A percentile compares a stretch with the other conserved stretches of the same genome.
Evolutionary conservation across 2,329 filamentous ascomycete genomes (phyloP).

Genomic region (Hansfordia pulvinata): DNA sequence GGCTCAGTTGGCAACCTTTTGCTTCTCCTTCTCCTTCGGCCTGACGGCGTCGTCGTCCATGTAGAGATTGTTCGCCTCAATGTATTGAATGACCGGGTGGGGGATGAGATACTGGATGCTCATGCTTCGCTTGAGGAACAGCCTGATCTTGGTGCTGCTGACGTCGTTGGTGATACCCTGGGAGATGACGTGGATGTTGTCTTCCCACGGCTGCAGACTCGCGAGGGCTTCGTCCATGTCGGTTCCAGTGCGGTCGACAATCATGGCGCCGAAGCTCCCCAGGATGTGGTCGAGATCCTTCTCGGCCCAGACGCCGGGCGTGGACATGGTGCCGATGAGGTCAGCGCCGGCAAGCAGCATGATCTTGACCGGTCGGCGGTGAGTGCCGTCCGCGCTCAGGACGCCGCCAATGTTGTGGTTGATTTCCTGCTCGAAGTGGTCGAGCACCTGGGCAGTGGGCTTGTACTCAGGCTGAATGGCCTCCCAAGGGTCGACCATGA

Average conservation of each 20-base stretch:
- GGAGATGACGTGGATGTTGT: slow-evolving; percentile 78
- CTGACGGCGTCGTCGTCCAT: slow-evolving; percentile 13
- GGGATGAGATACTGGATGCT: slow-evolving; percentile 69
- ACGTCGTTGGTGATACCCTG: slow-evolving; percentile 82
- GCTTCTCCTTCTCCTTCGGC: slow-evolving; percentile 16
- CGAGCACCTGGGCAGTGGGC: slow-evolving; percentile 77
- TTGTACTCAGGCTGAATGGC: slow-evolving; percentile 74
- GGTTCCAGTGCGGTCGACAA: slow-evolving; percentile 78
- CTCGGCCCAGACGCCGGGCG: slow-evolving; percentile 65
- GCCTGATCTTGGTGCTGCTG: slow-evolving; percentile 67
- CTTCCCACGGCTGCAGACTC: slow-evolving; percentile 68
- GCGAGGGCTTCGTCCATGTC: slow-evolving; percentile 79
- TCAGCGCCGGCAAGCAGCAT: slow-evolving; percentile 72
- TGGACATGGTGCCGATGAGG: slow-evolving; percentile 61
- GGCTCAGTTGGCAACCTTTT: too few relatives aligned
- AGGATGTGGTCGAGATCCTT: slow-evolving; percentile 82
- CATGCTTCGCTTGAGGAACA: slow-evolving; percentile 69
- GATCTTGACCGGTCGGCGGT: slow-evolving; percentile 54
- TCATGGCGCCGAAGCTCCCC: slow-evolving; percentile 64
- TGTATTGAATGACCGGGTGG: slow-evolving; percentile 61
- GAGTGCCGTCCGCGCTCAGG: slow-evolving; percentile 50
- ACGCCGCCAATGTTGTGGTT: slow-evolving; percentile 68
- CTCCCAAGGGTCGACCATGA: slow-evolving; percentile 86
- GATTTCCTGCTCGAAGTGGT: slow-evolving; percentile 85
- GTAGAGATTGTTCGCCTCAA: slow-evolving; percentile 54